Base-by-base conservation (phyloP, 2,329 filamentous ascomycete genomes). In the Sordariomycetes sp. region DNA sequence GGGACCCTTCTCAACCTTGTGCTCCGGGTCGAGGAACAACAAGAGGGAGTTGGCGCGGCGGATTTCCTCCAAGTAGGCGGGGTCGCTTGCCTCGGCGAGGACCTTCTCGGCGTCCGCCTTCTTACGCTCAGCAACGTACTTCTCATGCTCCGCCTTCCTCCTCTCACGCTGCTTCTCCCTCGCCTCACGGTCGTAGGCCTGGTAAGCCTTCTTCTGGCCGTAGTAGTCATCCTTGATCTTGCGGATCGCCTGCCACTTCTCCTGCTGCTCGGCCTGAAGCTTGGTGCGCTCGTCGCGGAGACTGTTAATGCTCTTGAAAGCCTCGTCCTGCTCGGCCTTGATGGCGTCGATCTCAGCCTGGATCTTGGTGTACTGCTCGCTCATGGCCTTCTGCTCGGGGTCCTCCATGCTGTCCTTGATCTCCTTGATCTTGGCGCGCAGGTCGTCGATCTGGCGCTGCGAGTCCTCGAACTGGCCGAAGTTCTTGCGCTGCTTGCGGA, bases 41-140 rank as follows among this genome's bases (percentile, higher is more conserved):
- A 96, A 84, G 30, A 98, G 71, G 55, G 79, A 83, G 64, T 92
- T 85, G 42, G 86, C 85, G 34, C 82, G 82, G 49, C 87, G 75
- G 52, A 98, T 94, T 66, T 98, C 87, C 48, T 95, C 86, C 30
- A 86, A 72, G 68, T 86, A 98, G 34, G 92, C 92, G 12, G 82
- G 87, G 49, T 86, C 81, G 54, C 79, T 84, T 47, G 86, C 86
- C 53, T 90, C 83, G 50, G 80, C 79, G 26, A 93, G 78, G 59
- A 85, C 72, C 57, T 79, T 74, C 61, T 84, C 73, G 35, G 85
- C 86, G 33, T 78, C 72, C 54, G 83, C 79, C 67, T 81, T 83
- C 63, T 81, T 79, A 63, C 77, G 77, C 56, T 83, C 79, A 51
- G 80, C 76, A 47, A 77, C 66, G 53, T 75, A 75, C 37, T 75